Evolutionary conservation across 495 filamentous ascomycete genomes (phyloP).

Genomic region (Peziza echinospora): DNA sequence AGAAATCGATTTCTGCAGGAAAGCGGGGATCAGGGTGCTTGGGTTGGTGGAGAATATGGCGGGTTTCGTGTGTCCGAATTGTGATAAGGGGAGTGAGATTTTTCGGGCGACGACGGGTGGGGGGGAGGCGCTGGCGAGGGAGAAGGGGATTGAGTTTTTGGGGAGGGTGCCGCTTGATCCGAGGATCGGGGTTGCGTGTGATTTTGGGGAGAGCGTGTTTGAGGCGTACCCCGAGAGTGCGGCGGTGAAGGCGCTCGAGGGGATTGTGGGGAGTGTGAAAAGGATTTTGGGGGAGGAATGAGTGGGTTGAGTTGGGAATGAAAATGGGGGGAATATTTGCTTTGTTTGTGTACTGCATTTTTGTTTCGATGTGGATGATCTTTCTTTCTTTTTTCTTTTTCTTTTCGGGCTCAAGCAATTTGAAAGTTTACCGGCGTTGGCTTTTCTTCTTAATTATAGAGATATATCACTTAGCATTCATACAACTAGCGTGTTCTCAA

Average conservation of each 20-base stretch:
- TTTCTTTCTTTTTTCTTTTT: no score
- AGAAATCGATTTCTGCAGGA: conserved; percentile 90
- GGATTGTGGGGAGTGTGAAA: conserved; percentile 50
- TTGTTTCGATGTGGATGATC: no score
- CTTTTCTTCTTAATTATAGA: no score
- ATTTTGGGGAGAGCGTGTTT: conserved; percentile 94
- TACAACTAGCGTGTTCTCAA: no score
- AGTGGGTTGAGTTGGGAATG: no score
- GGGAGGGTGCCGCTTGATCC: conserved; percentile 87
- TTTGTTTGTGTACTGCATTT: no score
- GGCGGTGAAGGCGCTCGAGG: conserved; percentile 52
- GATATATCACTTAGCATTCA: no score
- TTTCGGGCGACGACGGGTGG: conserved; percentile 86
- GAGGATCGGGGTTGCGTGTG: conserved; percentile 82
- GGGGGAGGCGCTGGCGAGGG: conserved; percentile 51
- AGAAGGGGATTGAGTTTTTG: conserved; percentile 69
- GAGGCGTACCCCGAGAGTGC: conserved; percentile 83
- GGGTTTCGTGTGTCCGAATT: conserved; percentile 84
- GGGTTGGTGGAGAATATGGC: conserved; percentile 97
- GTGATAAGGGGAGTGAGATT: conserved; percentile 35
- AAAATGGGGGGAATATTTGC: no score
- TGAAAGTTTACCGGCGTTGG: no score
- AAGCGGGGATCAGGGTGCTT: conserved; percentile 71
- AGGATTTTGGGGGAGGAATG: conserved; percentile 14
- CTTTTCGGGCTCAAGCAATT: no score